phyloP scores from a whole-genome alignment of 2,329 filamentous ascomycete genomes.

The Ophiocordyceps camponoti-leonardi region DNA sequence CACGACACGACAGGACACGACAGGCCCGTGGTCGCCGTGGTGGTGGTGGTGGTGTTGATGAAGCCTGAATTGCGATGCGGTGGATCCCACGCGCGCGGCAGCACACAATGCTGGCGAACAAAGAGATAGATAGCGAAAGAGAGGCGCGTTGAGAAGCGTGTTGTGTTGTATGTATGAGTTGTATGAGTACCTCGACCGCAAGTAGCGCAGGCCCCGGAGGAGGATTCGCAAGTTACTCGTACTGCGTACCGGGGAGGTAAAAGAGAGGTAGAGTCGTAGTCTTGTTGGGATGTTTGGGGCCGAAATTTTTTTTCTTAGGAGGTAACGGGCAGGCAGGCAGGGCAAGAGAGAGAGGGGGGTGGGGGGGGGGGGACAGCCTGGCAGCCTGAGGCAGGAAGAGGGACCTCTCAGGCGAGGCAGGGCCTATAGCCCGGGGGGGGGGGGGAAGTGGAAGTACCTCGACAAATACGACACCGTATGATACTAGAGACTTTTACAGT shows the following conservation, averaged over 20 bases:
- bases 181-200: constrained; percentile 20
- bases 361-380: background rate
- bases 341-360: constrained; percentile 1
- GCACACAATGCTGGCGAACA: constrained; percentile 1
- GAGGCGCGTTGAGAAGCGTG: constrained; percentile 6
- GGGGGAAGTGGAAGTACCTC: too few relatives aligned
- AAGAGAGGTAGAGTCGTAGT: constrained; percentile 1
- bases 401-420: background rate
- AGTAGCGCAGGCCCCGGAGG: constrained; percentile 19
- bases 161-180: background rate
- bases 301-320: constrained; percentile 6
- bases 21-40: too few relatives aligned
- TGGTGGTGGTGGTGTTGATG: constrained; percentile 2
- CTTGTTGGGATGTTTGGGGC: constrained; percentile 20
- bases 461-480: background rate
- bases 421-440: too few relatives aligned
- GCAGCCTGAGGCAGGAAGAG: background rate
- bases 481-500: background rate
- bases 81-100: constrained; percentile 4
- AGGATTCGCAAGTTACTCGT: constrained; percentile 1
- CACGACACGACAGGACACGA: constrained; percentile 2
- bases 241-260: constrained; percentile 8
- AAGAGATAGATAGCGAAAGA: constrained; percentile 7
- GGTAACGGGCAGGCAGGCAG: too few relatives aligned
- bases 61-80: constrained; percentile 2